These are phyloP conservation scores for Amanita exitialis DNA, from an alignment of 768 basidiomycete species.

Conservation along the genomic window DNA sequence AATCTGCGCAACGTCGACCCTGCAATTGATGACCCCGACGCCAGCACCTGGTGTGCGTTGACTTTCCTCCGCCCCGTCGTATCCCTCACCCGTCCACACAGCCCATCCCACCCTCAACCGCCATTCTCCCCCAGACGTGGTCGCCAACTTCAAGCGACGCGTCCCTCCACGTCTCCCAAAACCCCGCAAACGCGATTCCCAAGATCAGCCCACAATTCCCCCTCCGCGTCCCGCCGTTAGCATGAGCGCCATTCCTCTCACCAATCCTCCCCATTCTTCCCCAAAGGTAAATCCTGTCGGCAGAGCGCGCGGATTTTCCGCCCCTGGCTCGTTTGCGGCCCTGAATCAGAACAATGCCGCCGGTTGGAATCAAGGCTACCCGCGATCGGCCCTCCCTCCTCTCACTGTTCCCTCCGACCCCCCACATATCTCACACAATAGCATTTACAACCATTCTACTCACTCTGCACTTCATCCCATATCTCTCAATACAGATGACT, in stretches of 20 bases:
- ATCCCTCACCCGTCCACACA: conserved; percentile 18
- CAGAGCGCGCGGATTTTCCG: conserved; percentile 72
- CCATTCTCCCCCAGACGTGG: conserved; percentile 81
- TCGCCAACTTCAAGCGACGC: conserved; percentile 91
- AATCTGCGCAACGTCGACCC: conserved; percentile 93
- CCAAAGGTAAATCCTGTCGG: conserved; percentile 33
- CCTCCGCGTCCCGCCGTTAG: conserved; percentile 71
- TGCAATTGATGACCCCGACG: conserved; percentile 91
- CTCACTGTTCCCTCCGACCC: conserved; percentile 77
- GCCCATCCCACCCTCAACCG: conserved; percentile 90
- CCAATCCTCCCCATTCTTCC: conserved; percentile 40
- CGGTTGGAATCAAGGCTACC: conserved; percentile 51
- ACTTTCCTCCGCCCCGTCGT: not conserved
- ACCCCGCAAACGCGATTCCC: conserved; percentile 69
- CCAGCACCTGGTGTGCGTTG: conserved; percentile 90
- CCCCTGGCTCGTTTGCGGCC: conserved; percentile 72
- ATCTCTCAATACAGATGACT: conserved; percentile 55
- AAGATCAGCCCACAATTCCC: conserved; percentile 60
- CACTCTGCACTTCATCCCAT: conserved; percentile 53
- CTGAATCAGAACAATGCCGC: conserved; percentile 46
- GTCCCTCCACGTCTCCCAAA: conserved; percentile 90
- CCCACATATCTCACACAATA: conserved; percentile 45
- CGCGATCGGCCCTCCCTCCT: conserved; percentile 64
- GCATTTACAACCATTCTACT: conserved; percentile 50
- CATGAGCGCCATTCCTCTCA: conserved; percentile 58